Evolutionary conservation across 2,329 filamentous ascomycete genomes (phyloP).

Genomic region (Rhynchosporium secalis): DNA sequence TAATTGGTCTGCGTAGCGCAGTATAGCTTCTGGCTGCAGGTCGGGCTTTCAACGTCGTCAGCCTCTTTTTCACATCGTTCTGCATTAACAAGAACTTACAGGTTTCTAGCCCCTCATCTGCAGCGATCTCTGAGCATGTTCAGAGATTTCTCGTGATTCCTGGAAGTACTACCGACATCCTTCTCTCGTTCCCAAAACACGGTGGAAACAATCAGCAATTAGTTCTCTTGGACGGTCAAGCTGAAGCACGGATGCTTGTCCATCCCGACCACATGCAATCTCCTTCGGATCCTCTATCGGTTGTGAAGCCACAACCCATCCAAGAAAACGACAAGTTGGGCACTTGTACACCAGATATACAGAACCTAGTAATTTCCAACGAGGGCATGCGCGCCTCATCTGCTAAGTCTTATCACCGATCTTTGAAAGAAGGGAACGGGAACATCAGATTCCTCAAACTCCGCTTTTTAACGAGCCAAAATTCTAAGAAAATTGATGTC

Average conservation of each 20-base stretch:
- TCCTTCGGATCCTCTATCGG: not conserved
- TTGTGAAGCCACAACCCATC: no score
- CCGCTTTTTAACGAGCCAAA: not conserved
- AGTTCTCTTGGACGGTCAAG: not conserved
- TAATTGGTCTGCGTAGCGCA: not conserved
- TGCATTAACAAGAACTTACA: not conserved
- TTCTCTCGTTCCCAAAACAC: not conserved
- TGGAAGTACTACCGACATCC: not conserved
- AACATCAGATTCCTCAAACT: not conserved
- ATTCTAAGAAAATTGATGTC: not conserved
- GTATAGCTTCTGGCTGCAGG: not conserved
- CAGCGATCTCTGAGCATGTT: not conserved
- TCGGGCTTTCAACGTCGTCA: not conserved
- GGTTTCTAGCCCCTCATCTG: not conserved
- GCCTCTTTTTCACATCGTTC: not conserved
- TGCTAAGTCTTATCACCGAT: not conserved
- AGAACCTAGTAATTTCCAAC: not conserved
- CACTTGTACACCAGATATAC: not conserved
- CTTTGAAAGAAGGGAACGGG: not conserved
- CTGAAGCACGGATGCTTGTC: no score
- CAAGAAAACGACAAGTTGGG: not conserved
- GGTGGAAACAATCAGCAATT: not conserved
- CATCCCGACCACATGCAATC: no score
- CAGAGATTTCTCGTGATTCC: not conserved
- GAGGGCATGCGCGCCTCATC: not conserved